These are phyloP conservation scores for Cnidoscolus chayamansa DNA, from an alignment of 441 rosid species.

Conservation along the genomic window DNA sequence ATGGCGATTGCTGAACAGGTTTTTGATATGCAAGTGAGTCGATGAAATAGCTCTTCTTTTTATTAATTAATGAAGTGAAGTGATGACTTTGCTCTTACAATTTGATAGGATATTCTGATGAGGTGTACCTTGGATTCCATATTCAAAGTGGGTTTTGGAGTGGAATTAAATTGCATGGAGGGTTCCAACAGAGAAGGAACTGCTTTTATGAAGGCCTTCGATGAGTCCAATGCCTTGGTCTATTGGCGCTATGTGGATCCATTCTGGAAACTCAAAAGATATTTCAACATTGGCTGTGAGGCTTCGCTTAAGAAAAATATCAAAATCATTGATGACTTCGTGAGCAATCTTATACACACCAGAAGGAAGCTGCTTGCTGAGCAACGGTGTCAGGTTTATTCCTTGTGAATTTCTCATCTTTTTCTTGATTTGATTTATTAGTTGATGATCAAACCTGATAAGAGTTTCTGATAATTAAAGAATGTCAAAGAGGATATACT, in stretches of 20 bases:
- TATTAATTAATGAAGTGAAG: neutral
- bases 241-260: conserved; percentile 58
- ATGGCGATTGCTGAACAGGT: conserved; percentile 29
- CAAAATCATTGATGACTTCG: conserved; percentile 45
- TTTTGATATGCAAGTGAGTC: conserved; percentile 66
- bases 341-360: conserved; percentile 38
- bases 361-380: conserved; percentile 35
- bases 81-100: neutral
- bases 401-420: neutral
- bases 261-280: conserved; percentile 59
- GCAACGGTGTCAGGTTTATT: conserved; percentile 30
- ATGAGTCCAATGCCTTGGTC: conserved; percentile 50
- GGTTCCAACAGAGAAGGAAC: conserved; percentile 50
- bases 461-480: conserved; percentile 24
- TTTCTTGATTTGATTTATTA: neutral
- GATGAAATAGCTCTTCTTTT: neutral
- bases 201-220: conserved; percentile 65
- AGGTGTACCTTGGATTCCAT: conserved; percentile 62
- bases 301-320: conserved; percentile 51
- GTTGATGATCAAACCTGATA: neutral
- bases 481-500: conserved; percentile 64
- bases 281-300: conserved; percentile 53
- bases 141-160: conserved; percentile 81
- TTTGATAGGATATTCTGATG: conserved; percentile 57
- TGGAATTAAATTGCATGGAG: conserved; percentile 56